Conservation (phyloP, 495 filamentous ascomycete genomes). For the Aspergillus nidulans region DNA sequence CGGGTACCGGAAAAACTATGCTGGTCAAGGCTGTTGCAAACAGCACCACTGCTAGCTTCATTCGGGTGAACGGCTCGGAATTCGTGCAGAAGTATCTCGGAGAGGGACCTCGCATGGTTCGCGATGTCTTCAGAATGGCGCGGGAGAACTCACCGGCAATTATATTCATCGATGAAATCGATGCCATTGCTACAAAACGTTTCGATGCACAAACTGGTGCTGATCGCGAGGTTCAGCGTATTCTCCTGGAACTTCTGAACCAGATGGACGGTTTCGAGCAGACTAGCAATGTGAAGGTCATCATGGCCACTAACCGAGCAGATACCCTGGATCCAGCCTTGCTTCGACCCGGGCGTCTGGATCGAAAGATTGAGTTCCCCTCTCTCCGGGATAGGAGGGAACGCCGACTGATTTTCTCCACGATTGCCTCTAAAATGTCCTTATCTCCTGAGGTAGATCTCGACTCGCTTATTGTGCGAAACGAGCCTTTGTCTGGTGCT, state of each 20-base stretch:
- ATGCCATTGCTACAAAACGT: slow-evolving; percentile 97
- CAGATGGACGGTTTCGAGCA: slow-evolving; percentile 99
- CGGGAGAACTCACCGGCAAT: slow-evolving; percentile 96
- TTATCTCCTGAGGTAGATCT: slow-evolving; percentile 93
- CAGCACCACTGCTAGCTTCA: slow-evolving; percentile 96
- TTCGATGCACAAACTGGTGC: slow-evolving; percentile 98
- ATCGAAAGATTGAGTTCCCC: slow-evolving; percentile 98
- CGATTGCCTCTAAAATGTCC: slow-evolving; percentile 95
- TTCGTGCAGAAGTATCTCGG: slow-evolving; percentile 99
- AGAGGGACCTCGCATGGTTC: slow-evolving; percentile 97
- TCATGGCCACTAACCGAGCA: slow-evolving; percentile 98
- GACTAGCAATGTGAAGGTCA: slow-evolving; percentile 97
- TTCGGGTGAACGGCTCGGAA: slow-evolving; percentile 95
- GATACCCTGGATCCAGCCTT: slow-evolving; percentile 95
- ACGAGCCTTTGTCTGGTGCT: slow-evolving; percentile 90
- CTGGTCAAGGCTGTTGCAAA: slow-evolving; percentile 97
- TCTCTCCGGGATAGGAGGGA: slow-evolving; percentile 85
- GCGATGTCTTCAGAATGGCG: slow-evolving; percentile 98
- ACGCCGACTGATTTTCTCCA: slow-evolving; percentile 91
- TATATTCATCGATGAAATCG: slow-evolving; percentile 99
- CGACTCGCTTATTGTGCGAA: slow-evolving; percentile 90
- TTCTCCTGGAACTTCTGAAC: slow-evolving; percentile 92
- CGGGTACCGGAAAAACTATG: slow-evolving; percentile 98
- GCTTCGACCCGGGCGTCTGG: slow-evolving; percentile 88
- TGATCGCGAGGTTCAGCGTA: slow-evolving; percentile 96